These are phyloP conservation scores for Xerocomus nothofagi DNA, from an alignment of 1,284 basidiomycete species.

Conservation along the genomic window DNA sequence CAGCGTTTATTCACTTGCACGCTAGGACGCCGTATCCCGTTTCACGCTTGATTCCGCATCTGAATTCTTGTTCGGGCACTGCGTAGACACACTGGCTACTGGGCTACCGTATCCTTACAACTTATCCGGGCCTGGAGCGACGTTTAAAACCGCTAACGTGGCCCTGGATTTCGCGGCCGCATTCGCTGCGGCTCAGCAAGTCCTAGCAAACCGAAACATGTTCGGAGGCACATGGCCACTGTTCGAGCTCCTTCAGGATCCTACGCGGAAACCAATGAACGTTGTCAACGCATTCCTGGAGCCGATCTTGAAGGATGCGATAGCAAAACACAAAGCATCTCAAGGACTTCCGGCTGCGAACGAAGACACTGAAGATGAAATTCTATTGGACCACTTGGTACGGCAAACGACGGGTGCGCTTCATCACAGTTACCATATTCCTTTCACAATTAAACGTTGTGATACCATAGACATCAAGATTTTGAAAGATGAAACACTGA, in stretches of 20 bases:
- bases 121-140: neutral
- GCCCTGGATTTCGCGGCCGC: slow-evolving; percentile 38
- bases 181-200: slow-evolving; percentile 36
- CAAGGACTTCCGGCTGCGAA: slow-evolving; percentile 15
- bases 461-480: slow-evolving; percentile 32
- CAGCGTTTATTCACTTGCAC: neutral
- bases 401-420: slow-evolving; percentile 47
- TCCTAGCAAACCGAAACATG: slow-evolving; percentile 32
- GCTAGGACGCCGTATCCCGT: slow-evolving; percentile 41
- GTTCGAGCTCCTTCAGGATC: slow-evolving; percentile 39
- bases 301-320: slow-evolving; percentile 32
- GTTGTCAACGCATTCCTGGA: slow-evolving; percentile 41
- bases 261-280: slow-evolving; percentile 37
- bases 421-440: slow-evolving; percentile 23
- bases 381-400: slow-evolving; percentile 53
- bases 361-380: slow-evolving; percentile 39
- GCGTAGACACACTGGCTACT: slow-evolving; percentile 32
- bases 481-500: slow-evolving; percentile 42
- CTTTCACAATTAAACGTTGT: slow-evolving; percentile 36
- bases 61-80: slow-evolving; percentile 43
- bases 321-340: slow-evolving; percentile 32
- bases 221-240: slow-evolving; percentile 43
- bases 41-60: slow-evolving; percentile 47
- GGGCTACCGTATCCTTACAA: slow-evolving; percentile 35
- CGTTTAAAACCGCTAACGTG: slow-evolving; percentile 4